Base-by-base conservation (phyloP, 306 rosid genomes). In the Cucurbita maxima region DNA sequence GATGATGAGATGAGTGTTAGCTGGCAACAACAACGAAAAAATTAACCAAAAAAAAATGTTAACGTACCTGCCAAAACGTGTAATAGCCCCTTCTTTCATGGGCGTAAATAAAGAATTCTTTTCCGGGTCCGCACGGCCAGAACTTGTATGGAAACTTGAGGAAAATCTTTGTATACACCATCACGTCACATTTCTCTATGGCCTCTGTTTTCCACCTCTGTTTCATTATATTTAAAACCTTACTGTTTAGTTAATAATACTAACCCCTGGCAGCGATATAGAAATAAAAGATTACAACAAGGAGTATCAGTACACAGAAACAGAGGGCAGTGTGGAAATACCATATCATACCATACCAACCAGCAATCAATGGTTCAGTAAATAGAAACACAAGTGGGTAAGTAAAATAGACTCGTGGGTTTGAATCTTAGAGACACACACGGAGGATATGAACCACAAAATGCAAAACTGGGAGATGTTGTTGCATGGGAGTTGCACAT, bases 41-140 rank as follows among this genome's bases (percentile, higher is more conserved):
- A 3, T 19, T 20, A 11, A 0, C 30, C 34, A 2, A 30, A 59
- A 59, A 36, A 36, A 36, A 60, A 50, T 40, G 8, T 43, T 43
- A 72, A 72, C 84, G 50, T 78, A 94, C 99, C 99, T 94, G 99
- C 99, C 99, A 94, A 89, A 94, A 94, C 71, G 99, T 94, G 87
- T 87, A 94, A 81, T 94, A 90, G 77, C 99, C 99, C 84, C 99
- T 85, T 56, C 85, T 72, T 76, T 94, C 99, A 76, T 94, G 97
- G 78, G 99, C 99, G 83, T 90, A 94, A 73, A 94, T 86, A 84
- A 94, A 94, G 82, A 94, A 94, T 87, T 94, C 99, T 81, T 94
- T 87, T 52, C 83, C 97, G 22, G 95, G 91, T 50, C 92, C 96
- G 85, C 92, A 81, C 14, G 96, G 96, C 99, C 99, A 94, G 78